Evolutionary conservation across 768 basidiomycete genomes (phyloP).

Genomic region (Gautieria morchelliformis): DNA sequence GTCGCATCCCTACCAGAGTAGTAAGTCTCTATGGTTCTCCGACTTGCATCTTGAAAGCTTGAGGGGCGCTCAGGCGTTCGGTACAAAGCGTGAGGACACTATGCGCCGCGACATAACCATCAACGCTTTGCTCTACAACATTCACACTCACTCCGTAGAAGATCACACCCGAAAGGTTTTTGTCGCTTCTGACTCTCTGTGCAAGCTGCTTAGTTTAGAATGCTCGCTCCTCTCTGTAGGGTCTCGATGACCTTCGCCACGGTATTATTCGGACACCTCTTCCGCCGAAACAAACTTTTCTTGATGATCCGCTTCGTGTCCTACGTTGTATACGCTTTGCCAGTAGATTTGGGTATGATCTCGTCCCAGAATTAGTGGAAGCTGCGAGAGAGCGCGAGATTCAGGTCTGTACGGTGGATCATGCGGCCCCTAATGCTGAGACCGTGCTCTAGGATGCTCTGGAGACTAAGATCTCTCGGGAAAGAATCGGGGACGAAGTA

Average conservation of each 20-base stretch:
- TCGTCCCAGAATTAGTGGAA: constrained; percentile 57
- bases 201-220: not conserved
- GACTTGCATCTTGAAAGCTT: not conserved
- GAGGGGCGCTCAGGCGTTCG: constrained; percentile 54
- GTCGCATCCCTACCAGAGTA: constrained; percentile 81
- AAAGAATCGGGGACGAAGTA: constrained; percentile 86
- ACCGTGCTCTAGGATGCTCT: constrained; percentile 43
- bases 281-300: constrained; percentile 77
- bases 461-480: constrained; percentile 74
- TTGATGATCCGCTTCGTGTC: constrained; percentile 91
- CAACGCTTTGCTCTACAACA: constrained; percentile 93
- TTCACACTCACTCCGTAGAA: constrained; percentile 77
- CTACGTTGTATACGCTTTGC: constrained; percentile 87
- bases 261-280: constrained; percentile 85
- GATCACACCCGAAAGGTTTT: constrained; percentile 73
- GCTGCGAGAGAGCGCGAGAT: constrained; percentile 54
- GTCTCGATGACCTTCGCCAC: constrained; percentile 70
- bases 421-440: not conserved
- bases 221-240: constrained; percentile 33
- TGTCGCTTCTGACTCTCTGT: not conserved
- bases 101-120: constrained; percentile 88
- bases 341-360: constrained; percentile 75
- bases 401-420: constrained; percentile 34
- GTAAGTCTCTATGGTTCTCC: constrained; percentile 35
- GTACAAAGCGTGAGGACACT: constrained; percentile 88